phyloP scores from a whole-genome alignment of 2,329 filamentous ascomycete genomes.

The Aquanectria penicillioides region DNA sequence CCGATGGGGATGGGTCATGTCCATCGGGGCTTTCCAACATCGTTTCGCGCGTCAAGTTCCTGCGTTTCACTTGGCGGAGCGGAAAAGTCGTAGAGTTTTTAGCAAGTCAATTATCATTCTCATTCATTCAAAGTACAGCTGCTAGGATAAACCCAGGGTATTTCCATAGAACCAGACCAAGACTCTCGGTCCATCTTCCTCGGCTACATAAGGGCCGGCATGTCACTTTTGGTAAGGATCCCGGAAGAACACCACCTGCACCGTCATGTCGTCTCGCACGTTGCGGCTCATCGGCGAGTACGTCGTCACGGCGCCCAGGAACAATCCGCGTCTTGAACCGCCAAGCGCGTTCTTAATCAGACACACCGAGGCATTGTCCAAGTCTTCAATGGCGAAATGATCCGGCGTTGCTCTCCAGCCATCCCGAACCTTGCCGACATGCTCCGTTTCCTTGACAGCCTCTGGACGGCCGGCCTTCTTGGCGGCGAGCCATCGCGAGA shows the following conservation, averaged over 20 bases:
- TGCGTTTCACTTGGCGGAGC: no score
- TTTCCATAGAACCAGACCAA: no score
- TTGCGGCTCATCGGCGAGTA: constrained; percentile 74
- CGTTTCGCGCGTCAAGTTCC: no score
- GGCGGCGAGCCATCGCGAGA: constrained; percentile 61
- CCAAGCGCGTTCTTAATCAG: constrained; percentile 84
- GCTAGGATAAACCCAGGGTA: no score
- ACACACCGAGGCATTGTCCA: constrained; percentile 82
- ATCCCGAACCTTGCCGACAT: constrained; percentile 31
- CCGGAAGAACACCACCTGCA: constrained; percentile 79
- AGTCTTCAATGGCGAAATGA: constrained; percentile 78
- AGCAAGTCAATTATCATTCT: no score
- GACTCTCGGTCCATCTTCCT: neutral
- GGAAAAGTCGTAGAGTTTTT: no score
- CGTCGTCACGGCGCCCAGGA: constrained; percentile 77
- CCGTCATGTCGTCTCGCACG: constrained; percentile 79
- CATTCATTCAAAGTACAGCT: no score
- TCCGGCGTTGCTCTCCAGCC: constrained; percentile 48
- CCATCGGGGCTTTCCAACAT: no score
- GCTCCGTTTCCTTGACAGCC: constrained; percentile 30
- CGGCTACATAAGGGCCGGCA: neutral
- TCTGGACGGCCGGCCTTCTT: constrained; percentile 40
- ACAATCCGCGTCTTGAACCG: constrained; percentile 77
- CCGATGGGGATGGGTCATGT: no score
- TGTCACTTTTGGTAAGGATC: constrained; percentile 44